These are phyloP conservation scores for Hyaloscypha hepaticicola DNA, from an alignment of 495 filamentous ascomycete genomes.

Conservation along the genomic window DNA sequence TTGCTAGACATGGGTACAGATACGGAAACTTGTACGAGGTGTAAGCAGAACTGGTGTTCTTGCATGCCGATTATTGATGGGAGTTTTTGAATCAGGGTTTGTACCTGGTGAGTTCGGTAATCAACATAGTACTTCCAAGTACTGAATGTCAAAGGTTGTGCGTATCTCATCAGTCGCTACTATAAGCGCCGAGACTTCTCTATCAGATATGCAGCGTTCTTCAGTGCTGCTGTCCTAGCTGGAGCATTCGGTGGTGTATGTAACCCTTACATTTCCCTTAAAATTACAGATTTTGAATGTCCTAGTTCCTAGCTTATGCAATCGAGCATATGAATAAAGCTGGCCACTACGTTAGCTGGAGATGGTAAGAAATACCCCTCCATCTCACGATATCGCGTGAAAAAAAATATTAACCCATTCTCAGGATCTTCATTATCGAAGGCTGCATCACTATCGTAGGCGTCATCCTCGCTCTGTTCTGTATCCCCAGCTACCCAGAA, in stretches of 20 bases:
- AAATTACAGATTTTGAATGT: neutral
- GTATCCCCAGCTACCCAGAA: constrained; percentile 57
- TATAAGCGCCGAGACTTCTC: constrained; percentile 60
- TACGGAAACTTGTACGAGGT: too few species aligned
- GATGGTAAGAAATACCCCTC: constrained; percentile 29
- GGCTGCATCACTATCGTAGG: constrained; percentile 49
- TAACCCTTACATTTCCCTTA: constrained; percentile 2
- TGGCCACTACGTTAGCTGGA: constrained; percentile 44
- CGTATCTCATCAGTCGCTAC: constrained; percentile 56
- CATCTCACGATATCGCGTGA: neutral
- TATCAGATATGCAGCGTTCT: constrained; percentile 55
- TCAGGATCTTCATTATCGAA: constrained; percentile 52
- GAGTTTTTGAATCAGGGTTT: constrained; percentile 69
- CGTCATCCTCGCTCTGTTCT: constrained; percentile 44
- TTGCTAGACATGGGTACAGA: too few species aligned
- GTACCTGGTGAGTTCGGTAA: constrained; percentile 40
- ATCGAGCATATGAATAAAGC: constrained; percentile 54
- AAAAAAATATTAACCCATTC: neutral
- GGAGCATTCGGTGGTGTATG: constrained; percentile 57
- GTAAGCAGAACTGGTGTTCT: too few species aligned
- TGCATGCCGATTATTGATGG: constrained; percentile 51
- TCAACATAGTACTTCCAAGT: neutral
- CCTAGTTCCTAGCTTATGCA: constrained; percentile 53
- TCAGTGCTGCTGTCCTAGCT: constrained; percentile 52
- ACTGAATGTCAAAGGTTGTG: neutral